Evolutionary conservation across 1,139 yeast species (phyloP), one percentile per base, ranked within the genome.

Genomic region (Komagataea norvegica): DNA sequence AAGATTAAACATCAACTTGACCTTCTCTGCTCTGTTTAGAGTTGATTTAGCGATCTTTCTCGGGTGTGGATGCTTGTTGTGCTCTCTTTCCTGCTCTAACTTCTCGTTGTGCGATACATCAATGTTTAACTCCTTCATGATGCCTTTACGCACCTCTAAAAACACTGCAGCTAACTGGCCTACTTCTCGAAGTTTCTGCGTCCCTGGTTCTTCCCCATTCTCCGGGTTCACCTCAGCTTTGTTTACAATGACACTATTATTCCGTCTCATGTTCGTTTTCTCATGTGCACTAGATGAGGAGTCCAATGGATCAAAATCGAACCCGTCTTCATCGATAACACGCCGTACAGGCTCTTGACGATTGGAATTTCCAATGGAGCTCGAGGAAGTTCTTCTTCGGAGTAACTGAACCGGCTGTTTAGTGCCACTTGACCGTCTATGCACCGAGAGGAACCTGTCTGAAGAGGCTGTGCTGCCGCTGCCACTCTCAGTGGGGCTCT

Each of bases 11-110:
- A 70, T 67, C 6, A 72, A 60, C 44, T 68, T 69, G 15, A 77
- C 79, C 44, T 70, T 67, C 40, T 73, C 75, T 0, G 79, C 82
- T 31, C 84, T 54, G 10, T 68, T 59, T 15, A 65, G 50, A 1
- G 79, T 71, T 7, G 68, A 60, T 29, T 67, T 55, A 3, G 72
- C 61, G 7, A 51, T 37, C 4, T 50, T 48, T 10, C 43, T 39
- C 6, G 36, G 48, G 11, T 47, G 47, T 15, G n/a, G 25, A 11
- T 29, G 33, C 13, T 37, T 31, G 25, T 36, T 27, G 8, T 37
- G 38, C 21, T 45, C 47, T 25, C 45, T 41, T 25, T 48, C 54
- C 3, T 42, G 31, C 18, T 46, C 52, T 7, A 40, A 8, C 13
- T 42, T 31, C 8, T 46, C 51, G 29, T 36, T 48, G 8, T 40